Evolutionary conservation across 371 early-diverging fungal genomes (phyloP), one percentile per base, ranked within the genome.

Genomic region (Rhizopus delemar): DNA sequence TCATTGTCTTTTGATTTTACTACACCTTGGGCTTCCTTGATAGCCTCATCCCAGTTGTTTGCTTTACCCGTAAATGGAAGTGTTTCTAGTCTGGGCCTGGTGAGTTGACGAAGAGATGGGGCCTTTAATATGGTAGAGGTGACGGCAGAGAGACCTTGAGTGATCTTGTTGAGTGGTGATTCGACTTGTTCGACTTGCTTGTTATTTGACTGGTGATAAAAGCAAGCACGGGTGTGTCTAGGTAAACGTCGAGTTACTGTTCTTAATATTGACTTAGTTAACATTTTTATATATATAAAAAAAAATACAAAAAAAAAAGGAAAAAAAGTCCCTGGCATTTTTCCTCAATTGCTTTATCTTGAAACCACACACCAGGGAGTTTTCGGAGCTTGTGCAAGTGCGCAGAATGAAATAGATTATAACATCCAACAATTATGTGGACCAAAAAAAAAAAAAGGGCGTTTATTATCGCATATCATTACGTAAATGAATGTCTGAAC

Each of bases 11-110:
- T 53, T 22, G 78, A 73, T 15, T 73, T 71, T 3, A 83, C 81
- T 13, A 81, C 50, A 4, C 75, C 62, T 49, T 80, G 83, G 13
- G 82, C 83, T 58, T 79, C 81, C 34, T 68, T 75, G 29, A 84
- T 59, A 32, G 83, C 82, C 34, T 84, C 74, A 16, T 77, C 71
- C 82, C 82, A 84, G 3, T 65, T 73, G 5, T 73, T 64, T 15
- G 76, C 72, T 48, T 71, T 57, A 1, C 71, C 71, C 1, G 75
- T 75, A 36, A 78, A 75, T 4, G 75, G 75, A 22, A 68, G 45
- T 0, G 63, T 57, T 22, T 74, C 69, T 48, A 68, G 56, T 12
- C 53, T 54, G 6, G 71, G 71, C 43, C 64, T 68, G 4, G 74
- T 69, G 9, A 64, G 39, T 51, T 63, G 53, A 15, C 62, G 62